A percentile compares a stretch with the other conserved stretches of the same genome.
phyloP scores from a whole-genome alignment of 148 eudicot species.

The Pouteria glomerata region DNA sequence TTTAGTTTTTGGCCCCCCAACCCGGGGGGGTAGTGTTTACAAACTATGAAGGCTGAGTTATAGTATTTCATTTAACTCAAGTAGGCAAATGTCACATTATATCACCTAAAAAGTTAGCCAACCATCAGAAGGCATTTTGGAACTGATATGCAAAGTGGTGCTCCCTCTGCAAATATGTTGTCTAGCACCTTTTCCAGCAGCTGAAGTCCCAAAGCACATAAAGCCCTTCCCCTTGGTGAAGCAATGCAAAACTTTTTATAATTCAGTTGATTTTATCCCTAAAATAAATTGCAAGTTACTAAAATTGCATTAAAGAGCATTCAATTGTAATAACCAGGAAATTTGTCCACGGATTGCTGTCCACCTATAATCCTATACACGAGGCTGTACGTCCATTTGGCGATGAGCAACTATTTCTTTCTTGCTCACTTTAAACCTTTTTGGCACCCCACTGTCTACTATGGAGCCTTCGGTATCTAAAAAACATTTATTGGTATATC shows the following conservation, averaged over 20 bases:
- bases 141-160: neutral
- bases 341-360: neutral
- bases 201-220: neutral
- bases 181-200: neutral
- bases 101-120: neutral
- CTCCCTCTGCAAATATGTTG: neutral
- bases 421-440: neutral
- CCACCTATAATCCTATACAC: too few species aligned
- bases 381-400: neutral
- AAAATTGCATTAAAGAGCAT: neutral
- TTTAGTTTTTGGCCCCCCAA: neutral
- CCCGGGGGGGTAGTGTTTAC: neutral
- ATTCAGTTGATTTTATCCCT: neutral
- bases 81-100: neutral
- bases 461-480: neutral
- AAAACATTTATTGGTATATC: too few species aligned
- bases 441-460: neutral
- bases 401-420: neutral
- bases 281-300: conserved; percentile 2
- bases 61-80: neutral
- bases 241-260: neutral
- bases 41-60: neutral
- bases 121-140: neutral
- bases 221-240: neutral
- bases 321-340: neutral